Percentiles rank a stretch among this genome's conserved stretches.
These are phyloP conservation scores for Lactarius tabidus DNA, from an alignment of 768 basidiomycete species.

Conservation along the genomic window DNA sequence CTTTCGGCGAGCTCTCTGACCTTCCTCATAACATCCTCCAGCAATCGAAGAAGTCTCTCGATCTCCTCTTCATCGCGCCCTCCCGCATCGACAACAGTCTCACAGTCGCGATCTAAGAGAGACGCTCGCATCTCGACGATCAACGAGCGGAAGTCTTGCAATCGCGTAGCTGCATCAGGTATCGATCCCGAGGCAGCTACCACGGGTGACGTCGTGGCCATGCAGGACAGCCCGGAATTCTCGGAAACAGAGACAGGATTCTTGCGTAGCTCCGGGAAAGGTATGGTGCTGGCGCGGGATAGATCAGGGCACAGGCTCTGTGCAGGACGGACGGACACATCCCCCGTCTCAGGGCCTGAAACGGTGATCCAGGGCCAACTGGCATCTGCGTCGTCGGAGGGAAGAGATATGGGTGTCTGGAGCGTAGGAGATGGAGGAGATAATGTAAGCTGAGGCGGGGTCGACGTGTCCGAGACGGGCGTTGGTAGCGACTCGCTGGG, in stretches of 20 bases:
- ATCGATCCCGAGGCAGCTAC: not conserved
- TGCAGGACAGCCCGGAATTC: not conserved
- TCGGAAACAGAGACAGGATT: not conserved
- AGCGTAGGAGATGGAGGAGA: conserved; percentile 1
- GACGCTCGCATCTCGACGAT: conserved; percentile 12
- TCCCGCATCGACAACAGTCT: not conserved
- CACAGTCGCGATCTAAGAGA: not conserved
- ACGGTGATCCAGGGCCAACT: not conserved
- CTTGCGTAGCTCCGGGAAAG: not conserved
- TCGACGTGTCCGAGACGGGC: not conserved
- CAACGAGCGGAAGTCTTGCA: conserved; percentile 13
- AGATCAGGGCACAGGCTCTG: not conserved
- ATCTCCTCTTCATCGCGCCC: not conserved
- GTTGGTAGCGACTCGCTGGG: not conserved
- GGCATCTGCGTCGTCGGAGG: conserved; percentile 1
- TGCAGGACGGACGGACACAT: not conserved
- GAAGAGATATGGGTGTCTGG: not conserved
- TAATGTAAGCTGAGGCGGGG: not conserved
- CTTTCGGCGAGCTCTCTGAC: conserved; percentile 1
- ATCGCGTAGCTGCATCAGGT: conserved; percentile 9
- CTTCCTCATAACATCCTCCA: conserved; percentile 18
- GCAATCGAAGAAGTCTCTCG: conserved; percentile 13
- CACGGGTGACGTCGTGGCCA: not conserved
- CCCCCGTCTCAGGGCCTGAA: not conserved
- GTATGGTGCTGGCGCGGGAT: not conserved